Evolutionary conservation across 371 early-diverging fungal species (phyloP), one percentile per base, ranked within the genome.

Genomic region (Cladochytrium tenue): DNA sequence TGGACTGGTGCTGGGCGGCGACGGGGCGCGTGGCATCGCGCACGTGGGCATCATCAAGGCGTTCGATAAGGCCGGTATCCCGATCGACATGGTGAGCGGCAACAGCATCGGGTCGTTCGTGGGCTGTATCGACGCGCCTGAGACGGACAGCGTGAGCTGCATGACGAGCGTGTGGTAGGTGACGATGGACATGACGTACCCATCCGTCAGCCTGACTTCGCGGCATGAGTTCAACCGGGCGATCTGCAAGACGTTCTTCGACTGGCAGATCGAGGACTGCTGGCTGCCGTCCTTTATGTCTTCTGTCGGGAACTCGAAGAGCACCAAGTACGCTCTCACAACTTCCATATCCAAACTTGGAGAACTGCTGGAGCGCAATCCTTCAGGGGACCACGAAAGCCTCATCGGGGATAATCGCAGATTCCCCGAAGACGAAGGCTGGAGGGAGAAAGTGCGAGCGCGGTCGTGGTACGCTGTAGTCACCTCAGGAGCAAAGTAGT

Each of bases 1-100:
- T 20, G 99, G 99, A 1, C 76, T 99, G 1, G 99, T 97, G n/a
- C 83, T 99, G 33, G 97, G 99, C 33, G 99, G 99, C 25, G 99
- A 99, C 32, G 99, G 99, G 1, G 99, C 99, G 0, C 88, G 99
- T 51, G 99, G 99, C 17, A 88, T 97, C 52, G 89, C 95, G 0
- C 98, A 99, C 67, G 87, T 99, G 52, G 99, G 99, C 50, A 88
- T 99, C 25, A 92, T 99, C 66, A 89, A 90, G 57, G 98, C 99
- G 0, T 81, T 99, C 52, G 99, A 99, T 79, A 99, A 99, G 75
- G 96, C 95, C 0, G 96, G 96, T 0, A 94, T 99, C 25, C 99
- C 99, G 0, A 92, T 99, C 56, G 99, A 99, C 80, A 93, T 95
- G 78, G 87, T 99, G 50, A 99, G 99, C 35, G 99, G 99, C 28